Evolutionary conservation across 225 moss, liverwort and hornwort species (phyloP).

Genomic region (Pleurozium schreberi): DNA sequence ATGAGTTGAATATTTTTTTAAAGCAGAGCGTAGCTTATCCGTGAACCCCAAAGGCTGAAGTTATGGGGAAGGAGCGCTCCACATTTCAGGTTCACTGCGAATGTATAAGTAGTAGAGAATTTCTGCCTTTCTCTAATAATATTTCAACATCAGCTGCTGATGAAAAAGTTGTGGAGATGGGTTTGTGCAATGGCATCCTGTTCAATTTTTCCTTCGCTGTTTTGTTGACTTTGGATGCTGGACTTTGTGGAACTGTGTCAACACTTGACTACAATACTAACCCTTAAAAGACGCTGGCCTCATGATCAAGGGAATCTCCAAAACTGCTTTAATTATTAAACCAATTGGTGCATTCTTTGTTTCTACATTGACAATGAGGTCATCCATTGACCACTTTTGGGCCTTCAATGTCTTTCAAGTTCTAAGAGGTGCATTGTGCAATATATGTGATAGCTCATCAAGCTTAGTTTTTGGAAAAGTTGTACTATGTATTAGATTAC

Average conservation of each 20-base stretch:
- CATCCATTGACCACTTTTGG: too few relatives aligned
- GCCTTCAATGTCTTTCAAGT: too few relatives aligned
- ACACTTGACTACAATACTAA: background rate
- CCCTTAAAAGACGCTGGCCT: too few relatives aligned
- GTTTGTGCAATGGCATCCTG: background rate
- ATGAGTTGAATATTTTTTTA: background rate
- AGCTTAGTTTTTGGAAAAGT: background rate
- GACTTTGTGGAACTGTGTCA: background rate
- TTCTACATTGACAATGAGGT: too few relatives aligned
- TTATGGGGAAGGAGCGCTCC: background rate
- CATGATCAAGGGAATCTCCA: too few relatives aligned
- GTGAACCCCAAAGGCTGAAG: background rate
- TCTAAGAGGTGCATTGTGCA: too few relatives aligned
- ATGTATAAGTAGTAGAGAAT: background rate
- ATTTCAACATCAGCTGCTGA: background rate
- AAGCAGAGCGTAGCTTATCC: background rate
- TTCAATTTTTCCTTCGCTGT: background rate
- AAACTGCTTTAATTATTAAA: too few relatives aligned
- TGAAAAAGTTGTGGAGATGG: background rate
- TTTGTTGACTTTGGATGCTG: background rate
- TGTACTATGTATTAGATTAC: background rate
- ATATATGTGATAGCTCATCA: background rate
- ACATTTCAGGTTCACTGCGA: background rate
- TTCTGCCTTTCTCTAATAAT: background rate
- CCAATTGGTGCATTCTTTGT: too few relatives aligned